These are phyloP conservation scores for Cystobasidium onofrii DNA, from an alignment of 768 basidiomycete genomes.

Conservation along the genomic window DNA sequence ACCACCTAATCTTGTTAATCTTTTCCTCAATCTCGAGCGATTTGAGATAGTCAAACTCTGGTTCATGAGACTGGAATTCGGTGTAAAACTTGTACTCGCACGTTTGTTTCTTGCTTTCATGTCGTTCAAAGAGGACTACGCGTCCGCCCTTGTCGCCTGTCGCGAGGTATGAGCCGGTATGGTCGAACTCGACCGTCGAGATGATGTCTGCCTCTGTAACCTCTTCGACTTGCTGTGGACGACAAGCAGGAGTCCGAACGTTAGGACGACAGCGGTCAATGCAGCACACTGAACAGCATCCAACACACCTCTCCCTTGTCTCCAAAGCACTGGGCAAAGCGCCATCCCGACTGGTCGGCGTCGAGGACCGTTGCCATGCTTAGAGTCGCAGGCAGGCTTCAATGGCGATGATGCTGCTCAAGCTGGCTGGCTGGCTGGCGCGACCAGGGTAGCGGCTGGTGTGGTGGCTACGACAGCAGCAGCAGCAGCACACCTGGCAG, in stretches of 20 bases:
- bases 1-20: conserved; percentile 99
- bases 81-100: conserved; percentile 99
- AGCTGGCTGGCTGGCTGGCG: neutral
- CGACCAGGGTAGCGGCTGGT: neutral
- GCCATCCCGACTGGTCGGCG: conserved; percentile 58
- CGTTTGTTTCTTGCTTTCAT: conserved; percentile 98
- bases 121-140: conserved; percentile 96
- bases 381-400: too few relatives aligned
- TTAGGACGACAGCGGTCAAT: too few relatives aligned
- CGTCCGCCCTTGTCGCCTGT: conserved; percentile 99
- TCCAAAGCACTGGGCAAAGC: conserved; percentile 99
- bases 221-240: conserved; percentile 78
- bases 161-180: conserved; percentile 97
- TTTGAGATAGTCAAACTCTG: conserved; percentile 99
- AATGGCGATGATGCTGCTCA: neutral
- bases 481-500: neutral
- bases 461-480: neutral
- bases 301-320: conserved; percentile 62
- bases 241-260: neutral
- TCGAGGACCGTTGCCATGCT: conserved; percentile 28
- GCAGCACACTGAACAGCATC: neutral
- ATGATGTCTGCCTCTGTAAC: conserved; percentile 99
- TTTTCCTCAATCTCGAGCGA: conserved; percentile 99
- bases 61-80: conserved; percentile 98
- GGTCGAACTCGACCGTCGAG: conserved; percentile 99